Conservation (phyloP, 169 alveolate species). For the Plasmodium fragile region DNA sequence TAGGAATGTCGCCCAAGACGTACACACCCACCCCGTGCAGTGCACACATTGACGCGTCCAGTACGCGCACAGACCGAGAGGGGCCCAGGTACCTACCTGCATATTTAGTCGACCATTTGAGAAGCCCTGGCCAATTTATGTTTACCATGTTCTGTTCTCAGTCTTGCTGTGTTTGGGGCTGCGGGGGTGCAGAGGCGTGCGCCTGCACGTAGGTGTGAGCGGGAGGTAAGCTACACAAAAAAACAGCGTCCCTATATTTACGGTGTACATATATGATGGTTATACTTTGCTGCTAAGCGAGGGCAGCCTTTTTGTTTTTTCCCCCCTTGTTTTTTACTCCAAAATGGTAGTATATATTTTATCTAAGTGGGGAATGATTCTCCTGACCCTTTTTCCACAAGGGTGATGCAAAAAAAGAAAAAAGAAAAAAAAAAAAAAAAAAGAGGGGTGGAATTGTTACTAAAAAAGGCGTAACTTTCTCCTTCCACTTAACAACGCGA, state of each 20-base stretch:
- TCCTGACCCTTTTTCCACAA: background rate
- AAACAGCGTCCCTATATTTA: background rate
- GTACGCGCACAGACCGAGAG: background rate
- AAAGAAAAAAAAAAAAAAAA: background rate
- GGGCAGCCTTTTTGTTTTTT: background rate
- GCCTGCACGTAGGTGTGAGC: background rate
- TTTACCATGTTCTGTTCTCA: constrained; percentile 44
- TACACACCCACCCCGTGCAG: background rate
- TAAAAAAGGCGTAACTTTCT: background rate
- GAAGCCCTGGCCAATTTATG: constrained; percentile 78
- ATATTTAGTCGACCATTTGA: constrained; percentile 76
- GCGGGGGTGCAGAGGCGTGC: background rate
- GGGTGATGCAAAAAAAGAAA: background rate
- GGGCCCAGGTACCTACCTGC: constrained; percentile 29
- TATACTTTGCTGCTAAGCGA: background rate
- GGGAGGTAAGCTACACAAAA: background rate
- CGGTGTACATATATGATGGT: background rate
- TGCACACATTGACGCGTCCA: too few relatives aligned
- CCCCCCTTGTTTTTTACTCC: background rate
- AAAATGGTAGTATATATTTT: background rate
- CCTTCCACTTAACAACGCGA: background rate
- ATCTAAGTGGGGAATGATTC: background rate
- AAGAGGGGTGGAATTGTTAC: background rate
- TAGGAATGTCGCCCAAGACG: background rate
- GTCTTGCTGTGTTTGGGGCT: background rate